Evolutionary conservation across 2,329 filamentous ascomycete genomes (phyloP), one percentile per base, ranked within the genome.

Genomic region (Diaporthe vexans): DNA sequence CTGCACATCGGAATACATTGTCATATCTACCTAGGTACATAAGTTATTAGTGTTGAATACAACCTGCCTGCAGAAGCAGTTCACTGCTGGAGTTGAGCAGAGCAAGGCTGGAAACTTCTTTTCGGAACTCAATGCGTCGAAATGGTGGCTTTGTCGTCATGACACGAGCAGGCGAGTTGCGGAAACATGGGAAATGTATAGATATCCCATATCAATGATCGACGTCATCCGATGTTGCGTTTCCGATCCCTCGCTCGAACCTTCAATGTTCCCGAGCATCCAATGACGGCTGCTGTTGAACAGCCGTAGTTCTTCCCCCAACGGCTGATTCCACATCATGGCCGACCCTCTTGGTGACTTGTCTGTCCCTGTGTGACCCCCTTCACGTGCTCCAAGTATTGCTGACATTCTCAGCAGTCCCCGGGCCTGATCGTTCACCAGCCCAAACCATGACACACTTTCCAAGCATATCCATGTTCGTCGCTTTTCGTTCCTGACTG

Each of bases 401-500:
- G 8, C 46, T 21, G 19, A 48, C 19, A 8, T 48, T 48, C 43
- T 46, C 17, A 10, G 19, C 17, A 48, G 46, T 33, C 4, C 29
- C 46, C 24, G 33, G 43, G 26, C 33, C 19, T 26, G 19, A 40
- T 54, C 46, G 37, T 33, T 54, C n/a, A 17, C 29, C 15, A 40
- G 37, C 48, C 19, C 7, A 26, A 21, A 35, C 17, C 46, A 54
- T 68, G 63, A 68, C 63, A 54, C n/a, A 26, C 15, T 40, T 40
- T 35, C 15, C 63, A 68, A 54, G 63, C 63, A 54, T 26, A 40
- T 51, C 48, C 63, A 54, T 68, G 63, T 26, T n/a, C n/a, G 15
- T 21, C 4, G 33, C 63, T 48, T 54, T 19, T 24, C 19, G 46
- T 68, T 68, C 46, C 63, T 68, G 63, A 40, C 37, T 68, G 13